Percentiles rank a stretch among this genome's conserved stretches.
phyloP scores from a whole-genome alignment of 306 rosid species.

The Prunus dulcis region DNA sequence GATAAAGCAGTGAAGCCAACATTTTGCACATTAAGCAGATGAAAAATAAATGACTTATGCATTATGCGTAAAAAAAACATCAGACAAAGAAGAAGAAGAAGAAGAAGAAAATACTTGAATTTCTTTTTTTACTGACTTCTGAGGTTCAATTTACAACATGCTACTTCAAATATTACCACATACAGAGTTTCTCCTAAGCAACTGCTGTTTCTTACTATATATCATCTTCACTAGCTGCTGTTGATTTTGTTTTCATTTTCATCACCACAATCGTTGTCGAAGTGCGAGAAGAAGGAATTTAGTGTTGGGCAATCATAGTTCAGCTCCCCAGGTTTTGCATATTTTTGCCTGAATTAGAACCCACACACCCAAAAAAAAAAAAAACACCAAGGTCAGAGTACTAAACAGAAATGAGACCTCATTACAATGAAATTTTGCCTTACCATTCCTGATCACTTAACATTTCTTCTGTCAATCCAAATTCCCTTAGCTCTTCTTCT shows the following conservation, averaged over 20 bases:
- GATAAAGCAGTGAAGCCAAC: not conserved
- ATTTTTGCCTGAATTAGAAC: constrained; percentile 60
- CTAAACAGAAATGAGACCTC: not conserved
- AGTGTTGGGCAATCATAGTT: constrained; percentile 83
- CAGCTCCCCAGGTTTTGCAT: constrained; percentile 75
- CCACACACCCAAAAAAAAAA: not conserved
- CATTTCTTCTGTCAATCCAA: constrained; percentile 86
- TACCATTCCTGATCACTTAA: constrained; percentile 80
- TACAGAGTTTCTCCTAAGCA: no score
- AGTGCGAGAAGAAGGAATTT: constrained; percentile 76
- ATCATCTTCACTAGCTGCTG: not conserved
- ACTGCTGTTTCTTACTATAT: no score
- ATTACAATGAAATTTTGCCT: not conserved
- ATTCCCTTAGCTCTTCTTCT: constrained; percentile 61
- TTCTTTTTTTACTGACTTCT: no score
- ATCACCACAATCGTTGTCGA: constrained; percentile 30
- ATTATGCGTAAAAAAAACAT: not conserved
- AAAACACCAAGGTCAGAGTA: not conserved
- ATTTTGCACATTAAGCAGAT: not conserved
- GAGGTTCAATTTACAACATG: no score
- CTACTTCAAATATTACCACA: no score
- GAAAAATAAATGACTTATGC: not conserved
- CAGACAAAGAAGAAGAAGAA: no score
- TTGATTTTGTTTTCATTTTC: not conserved
- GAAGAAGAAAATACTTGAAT: no score